phyloP scores from a whole-genome alignment of 2,329 filamentous ascomycete species.

The Ascochyta koolunga region DNA sequence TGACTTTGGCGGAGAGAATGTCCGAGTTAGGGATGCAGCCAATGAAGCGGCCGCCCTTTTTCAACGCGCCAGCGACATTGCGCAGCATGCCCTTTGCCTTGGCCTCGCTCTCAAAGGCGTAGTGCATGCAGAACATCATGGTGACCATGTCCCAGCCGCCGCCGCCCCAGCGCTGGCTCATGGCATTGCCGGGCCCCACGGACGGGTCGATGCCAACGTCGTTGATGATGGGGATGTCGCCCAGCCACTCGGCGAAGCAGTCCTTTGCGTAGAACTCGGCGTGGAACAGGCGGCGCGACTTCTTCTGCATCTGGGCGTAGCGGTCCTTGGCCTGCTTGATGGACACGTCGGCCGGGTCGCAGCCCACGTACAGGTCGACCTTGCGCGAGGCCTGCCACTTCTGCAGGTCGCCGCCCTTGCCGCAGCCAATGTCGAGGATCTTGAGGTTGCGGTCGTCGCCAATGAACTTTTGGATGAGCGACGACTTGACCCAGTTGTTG shows the following conservation, averaged over 20 bases:
- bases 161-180: constrained; percentile 69
- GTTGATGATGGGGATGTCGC: constrained; percentile 78
- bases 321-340: constrained; percentile 89
- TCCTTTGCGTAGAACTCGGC: constrained; percentile 90
- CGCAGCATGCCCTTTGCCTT: constrained; percentile 91
- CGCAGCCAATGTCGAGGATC: constrained; percentile 93
- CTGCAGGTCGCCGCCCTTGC: constrained; percentile 91
- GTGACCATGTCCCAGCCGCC: constrained; percentile 92
- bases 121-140: constrained; percentile 99
- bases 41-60: constrained; percentile 93
- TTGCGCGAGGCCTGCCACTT: constrained; percentile 95
- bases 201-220: constrained; percentile 87
- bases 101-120: constrained; percentile 90
- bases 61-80: constrained; percentile 88
- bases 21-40: constrained; percentile 98
- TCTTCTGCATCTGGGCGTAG: constrained; percentile 74
- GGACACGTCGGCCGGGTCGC: constrained; percentile 90
- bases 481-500: constrained; percentile 99
- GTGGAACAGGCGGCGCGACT: constrained; percentile 71
- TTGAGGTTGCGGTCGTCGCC: constrained; percentile 64
- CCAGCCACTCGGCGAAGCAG: constrained; percentile 85
- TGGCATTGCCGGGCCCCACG: constrained; percentile 63
- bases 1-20: constrained; percentile 80
- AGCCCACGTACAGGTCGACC: constrained; percentile 90
- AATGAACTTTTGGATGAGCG: constrained; percentile 90